These are phyloP conservation scores for Pseudozyma pruni DNA, from an alignment of 1,284 basidiomycete genomes.

Conservation along the genomic window DNA sequence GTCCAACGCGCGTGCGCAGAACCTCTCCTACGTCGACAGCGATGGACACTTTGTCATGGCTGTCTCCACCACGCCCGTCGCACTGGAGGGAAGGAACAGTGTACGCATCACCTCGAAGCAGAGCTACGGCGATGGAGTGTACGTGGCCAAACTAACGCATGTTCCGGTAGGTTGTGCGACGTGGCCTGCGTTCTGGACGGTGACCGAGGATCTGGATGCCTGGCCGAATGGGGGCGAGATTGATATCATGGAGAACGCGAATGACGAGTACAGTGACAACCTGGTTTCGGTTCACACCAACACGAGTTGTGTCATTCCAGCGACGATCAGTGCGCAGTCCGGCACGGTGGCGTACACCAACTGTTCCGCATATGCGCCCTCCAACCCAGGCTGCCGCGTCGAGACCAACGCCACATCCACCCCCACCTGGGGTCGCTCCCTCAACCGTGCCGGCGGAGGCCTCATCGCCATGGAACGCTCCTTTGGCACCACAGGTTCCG, in stretches of 20 bases:
- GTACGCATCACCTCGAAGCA: slow-evolving; percentile 61
- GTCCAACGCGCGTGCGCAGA: slow-evolving; percentile 38
- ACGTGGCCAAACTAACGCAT: slow-evolving; percentile 62
- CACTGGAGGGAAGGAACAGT: slow-evolving; percentile 49
- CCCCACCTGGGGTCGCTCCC: slow-evolving; percentile 50
- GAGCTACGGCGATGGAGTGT: slow-evolving; percentile 59
- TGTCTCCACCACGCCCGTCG: slow-evolving; percentile 49
- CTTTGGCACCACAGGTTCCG: slow-evolving; percentile 57
- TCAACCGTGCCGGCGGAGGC: slow-evolving; percentile 61
- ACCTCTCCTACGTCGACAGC: slow-evolving; percentile 57
- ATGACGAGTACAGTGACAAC: slow-evolving; percentile 57
- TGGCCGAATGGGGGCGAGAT: slow-evolving; percentile 66
- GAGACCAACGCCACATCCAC: slow-evolving; percentile 55
- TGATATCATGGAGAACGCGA: slow-evolving; percentile 65
- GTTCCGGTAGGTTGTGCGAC: slow-evolving; percentile 60
- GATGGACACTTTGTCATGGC: slow-evolving; percentile 55
- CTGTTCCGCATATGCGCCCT: slow-evolving; percentile 48
- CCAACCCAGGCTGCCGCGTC: slow-evolving; percentile 58
- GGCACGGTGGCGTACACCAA: slow-evolving; percentile 52
- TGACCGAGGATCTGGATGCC: slow-evolving; percentile 44
- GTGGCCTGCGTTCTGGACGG: slow-evolving; percentile 67
- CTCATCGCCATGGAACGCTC: slow-evolving; percentile 64
- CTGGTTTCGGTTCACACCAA: slow-evolving; percentile 58
- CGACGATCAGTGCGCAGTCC: slow-evolving; percentile 19
- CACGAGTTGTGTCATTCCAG: slow-evolving; percentile 40